Evolutionary conservation across 2,329 filamentous ascomycete species (phyloP), one percentile per base, ranked within the genome.

Genomic region (Botrytis elliptica): DNA sequence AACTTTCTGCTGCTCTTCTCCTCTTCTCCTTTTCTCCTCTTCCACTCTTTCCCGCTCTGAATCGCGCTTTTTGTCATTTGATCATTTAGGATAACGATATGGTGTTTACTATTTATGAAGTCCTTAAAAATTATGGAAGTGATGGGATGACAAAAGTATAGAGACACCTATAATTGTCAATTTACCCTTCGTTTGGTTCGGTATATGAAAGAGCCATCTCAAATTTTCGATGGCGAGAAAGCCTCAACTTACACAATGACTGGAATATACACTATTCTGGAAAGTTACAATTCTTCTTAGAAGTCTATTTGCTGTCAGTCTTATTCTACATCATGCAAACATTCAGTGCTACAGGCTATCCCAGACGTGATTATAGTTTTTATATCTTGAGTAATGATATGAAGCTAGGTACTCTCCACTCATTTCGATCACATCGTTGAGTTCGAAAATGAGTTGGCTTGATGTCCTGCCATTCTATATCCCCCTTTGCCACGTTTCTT

Each of bases 1-100:
- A 38, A 14, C 5, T 25, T n/a, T 52, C 25, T n/a, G 25, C 59
- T 9, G 9, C 20, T 14, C 4, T 9, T 25, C 25, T 38, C 18
- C 10, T 62, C 4, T 52, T 52, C 25, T 29, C 2, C 29, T 29
- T 29, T 9, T 25, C 25, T 38, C 18, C 10, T 62, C 4, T 52
- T 52, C 25, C 12, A n/a, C 4, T 16, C 5, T 38, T 14, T 12
- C 7, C 20, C 9, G 5, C 9, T 6, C 33, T 38, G 0, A 12
- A 25, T 38, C 20, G 6, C 14, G 20, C 10, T 25, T 25, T 25
- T 2, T 33, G 59, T 12, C 10, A 20, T 38, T 22, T 14, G 4
- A 14, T 25, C 59, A 38, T 38, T 38, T 25, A 62, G 20, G 10
- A 49, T 10, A 9, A 22, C 18, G 7, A 46, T 25, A 36, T 60